Evolutionary conservation across 108 stramenopile species (phyloP).

Genomic region (Skeletonema grethae): DNA sequence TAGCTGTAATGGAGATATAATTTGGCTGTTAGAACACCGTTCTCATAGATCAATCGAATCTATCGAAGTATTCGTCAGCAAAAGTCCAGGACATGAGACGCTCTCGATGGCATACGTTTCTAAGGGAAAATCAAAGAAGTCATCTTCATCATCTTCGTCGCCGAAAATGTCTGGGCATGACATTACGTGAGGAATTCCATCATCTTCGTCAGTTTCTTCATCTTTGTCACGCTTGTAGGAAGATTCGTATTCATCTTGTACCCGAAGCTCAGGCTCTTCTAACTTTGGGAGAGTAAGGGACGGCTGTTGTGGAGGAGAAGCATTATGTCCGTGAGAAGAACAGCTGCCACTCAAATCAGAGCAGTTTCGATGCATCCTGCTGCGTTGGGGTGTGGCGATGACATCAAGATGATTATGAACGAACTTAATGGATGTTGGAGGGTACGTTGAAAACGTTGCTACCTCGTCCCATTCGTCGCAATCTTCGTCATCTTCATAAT

Average conservation of each 20-base stretch:
- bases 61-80: background rate
- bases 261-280: background rate
- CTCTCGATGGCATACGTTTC: background rate
- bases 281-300: background rate
- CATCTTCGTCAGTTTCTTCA: background rate
- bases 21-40: background rate
- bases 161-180: background rate
- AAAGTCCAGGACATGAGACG: background rate
- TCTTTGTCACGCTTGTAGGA: background rate
- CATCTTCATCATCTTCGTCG: slow-evolving; percentile 5
- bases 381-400: background rate
- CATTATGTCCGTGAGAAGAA: background rate
- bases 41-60: background rate
- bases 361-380: background rate
- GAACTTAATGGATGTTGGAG: background rate
- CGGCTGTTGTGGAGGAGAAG: background rate
- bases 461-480: background rate
- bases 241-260: slow-evolving; percentile 1
- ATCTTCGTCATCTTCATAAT: background rate
- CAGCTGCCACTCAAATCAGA: background rate
- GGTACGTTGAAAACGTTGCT: background rate
- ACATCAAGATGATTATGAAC: background rate
- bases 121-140: background rate
- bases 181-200: background rate
- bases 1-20: background rate